Evolutionary conservation across 345 rosid species (phyloP).

Genomic region (Syzygium grande): DNA sequence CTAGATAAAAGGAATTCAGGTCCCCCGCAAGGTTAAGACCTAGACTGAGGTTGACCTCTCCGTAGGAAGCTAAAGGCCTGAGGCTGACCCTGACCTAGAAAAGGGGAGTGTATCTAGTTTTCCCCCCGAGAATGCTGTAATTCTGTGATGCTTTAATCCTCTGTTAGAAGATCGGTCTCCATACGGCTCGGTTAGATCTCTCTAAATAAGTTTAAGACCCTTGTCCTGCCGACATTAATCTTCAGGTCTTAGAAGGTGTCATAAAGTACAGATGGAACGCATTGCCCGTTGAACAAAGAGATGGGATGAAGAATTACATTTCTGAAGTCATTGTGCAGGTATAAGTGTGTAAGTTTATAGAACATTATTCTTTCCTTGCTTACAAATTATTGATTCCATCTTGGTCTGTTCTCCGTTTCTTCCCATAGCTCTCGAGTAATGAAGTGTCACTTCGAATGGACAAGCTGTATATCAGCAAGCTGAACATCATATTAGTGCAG

Average conservation of each 20-base stretch:
- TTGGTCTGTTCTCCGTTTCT: background rate
- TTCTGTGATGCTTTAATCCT: background rate
- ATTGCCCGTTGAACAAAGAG: constrained; percentile 90
- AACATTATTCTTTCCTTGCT: background rate
- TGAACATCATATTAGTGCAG: constrained; percentile 95
- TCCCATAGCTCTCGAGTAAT: constrained; percentile 70
- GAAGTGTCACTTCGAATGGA: constrained; percentile 81
- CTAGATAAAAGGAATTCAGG: background rate
- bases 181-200: background rate
- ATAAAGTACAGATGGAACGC: constrained; percentile 99
- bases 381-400: background rate
- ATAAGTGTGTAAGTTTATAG: background rate
- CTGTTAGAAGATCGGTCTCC: background rate
- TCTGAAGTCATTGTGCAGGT: constrained; percentile 99
- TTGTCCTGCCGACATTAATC: background rate
- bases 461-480: constrained; percentile 90
- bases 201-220: background rate
- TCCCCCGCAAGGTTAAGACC: background rate
- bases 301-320: constrained; percentile 98
- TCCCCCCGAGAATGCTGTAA: background rate
- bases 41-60: background rate
- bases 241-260: constrained; percentile 94
- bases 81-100: background rate
- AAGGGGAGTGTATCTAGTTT: background rate
- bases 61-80: background rate